Base-by-base conservation (phyloP, 306 rosid genomes). In the Inga leiocalycina region DNA sequence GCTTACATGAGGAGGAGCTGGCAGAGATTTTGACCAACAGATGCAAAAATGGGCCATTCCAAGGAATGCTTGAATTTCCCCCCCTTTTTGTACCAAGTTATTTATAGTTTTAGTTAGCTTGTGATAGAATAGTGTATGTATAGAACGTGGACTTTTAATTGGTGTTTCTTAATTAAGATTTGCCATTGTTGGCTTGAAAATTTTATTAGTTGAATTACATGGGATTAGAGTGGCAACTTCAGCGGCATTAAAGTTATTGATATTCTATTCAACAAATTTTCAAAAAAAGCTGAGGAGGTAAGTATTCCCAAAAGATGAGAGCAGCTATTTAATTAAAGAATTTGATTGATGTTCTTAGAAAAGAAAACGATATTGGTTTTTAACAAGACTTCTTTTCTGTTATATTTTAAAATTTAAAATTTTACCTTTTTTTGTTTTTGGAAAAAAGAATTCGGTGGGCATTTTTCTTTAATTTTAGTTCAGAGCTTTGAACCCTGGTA, bases 21-120 rank as follows among this genome's bases (percentile, higher is more conserved):
- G 10, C 24, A 19, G 61, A n/a, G 11, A 57, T 57, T 71, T 77
- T 35, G 39, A 72, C 49, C 14, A 32, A 16, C 65, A 22, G 52
- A 68, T 69, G 57, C 65, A 48, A 82, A 37, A 37, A 45, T 43
- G 72, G 46, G 46, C 49, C 49, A 81, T 77, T 62, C 57, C 27
- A 30, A 43, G 32, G 56, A 39, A 59, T 48, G 72, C 17, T 81
- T 34, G 39, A 75, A 34, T 0, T 3, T 2, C 22, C 3, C 1
- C 3, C 13, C 13, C 13, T 2, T 39, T 22, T 20, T 20, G 8
- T n/a, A 24, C 1, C 0, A 27, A 56, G 72, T 51, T 74, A 32
- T 57, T 44, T 39, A 32, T 70, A 6, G 27, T 56, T 74, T 68
- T 65, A 10, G 54, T 73, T 17, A 4, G 20, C 30, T 49, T 79